Conservation (phyloP, 176 grass and related monocot species). For the Olyra latifolia region DNA sequence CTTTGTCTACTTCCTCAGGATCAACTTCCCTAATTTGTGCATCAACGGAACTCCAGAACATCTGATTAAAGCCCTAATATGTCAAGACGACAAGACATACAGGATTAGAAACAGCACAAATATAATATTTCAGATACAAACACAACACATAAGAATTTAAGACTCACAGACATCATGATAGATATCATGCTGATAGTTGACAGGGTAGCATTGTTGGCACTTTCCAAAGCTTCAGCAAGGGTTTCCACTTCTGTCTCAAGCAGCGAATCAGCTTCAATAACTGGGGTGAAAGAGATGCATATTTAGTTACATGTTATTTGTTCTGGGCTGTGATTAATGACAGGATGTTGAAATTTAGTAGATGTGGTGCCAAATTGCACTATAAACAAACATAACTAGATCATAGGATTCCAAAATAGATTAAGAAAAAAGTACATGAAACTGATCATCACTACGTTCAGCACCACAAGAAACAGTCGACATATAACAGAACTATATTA, state of each 20-base stretch:
- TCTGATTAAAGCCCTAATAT: conserved; percentile 60
- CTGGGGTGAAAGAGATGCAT: conserved; percentile 37
- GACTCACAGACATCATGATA: conserved; percentile 82
- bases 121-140: conserved; percentile 27
- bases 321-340: conserved; percentile 18
- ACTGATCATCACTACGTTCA: neutral
- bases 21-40: conserved; percentile 60
- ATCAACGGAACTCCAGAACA: conserved; percentile 64
- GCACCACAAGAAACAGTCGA: neutral
- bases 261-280: conserved; percentile 85
- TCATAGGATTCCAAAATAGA: neutral
- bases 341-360: conserved; percentile 19
- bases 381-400: conserved; percentile 1
- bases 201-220: conserved; percentile 86
- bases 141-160: conserved; percentile 6
- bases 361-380: conserved; percentile 11
- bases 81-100: conserved; percentile 25
- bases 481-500: conserved; percentile 3
- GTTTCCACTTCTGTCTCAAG: conserved; percentile 91
- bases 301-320: conserved; percentile 24
- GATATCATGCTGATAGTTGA: conserved; percentile 83
- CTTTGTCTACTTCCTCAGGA: conserved; percentile 70
- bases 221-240: conserved; percentile 95
- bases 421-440: neutral
- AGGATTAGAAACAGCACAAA: conserved; percentile 11